Evolutionary conservation across 1,139 yeast genomes (phyloP).

Genomic region (Yamadazyma triangularis): DNA sequence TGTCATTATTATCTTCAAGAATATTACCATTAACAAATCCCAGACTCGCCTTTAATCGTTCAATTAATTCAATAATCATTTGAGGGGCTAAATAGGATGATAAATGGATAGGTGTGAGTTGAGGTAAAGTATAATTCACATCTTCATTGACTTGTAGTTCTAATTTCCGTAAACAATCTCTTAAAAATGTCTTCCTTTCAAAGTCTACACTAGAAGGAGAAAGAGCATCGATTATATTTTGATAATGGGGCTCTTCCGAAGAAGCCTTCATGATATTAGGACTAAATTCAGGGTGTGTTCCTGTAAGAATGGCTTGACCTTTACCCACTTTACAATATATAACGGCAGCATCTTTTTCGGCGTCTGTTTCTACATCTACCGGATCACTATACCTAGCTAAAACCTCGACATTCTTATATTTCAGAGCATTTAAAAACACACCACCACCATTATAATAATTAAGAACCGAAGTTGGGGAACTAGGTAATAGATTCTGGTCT

Average conservation of each 20-base stretch:
- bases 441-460: slow-evolving; percentile 87
- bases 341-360: slow-evolving; percentile 64
- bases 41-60: slow-evolving; percentile 28
- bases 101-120: slow-evolving; percentile 59
- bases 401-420: slow-evolving; percentile 56
- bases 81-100: slow-evolving; percentile 26
- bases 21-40: slow-evolving; percentile 38
- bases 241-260: slow-evolving; percentile 5
- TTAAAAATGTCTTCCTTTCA: slow-evolving; percentile 57
- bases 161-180: slow-evolving; percentile 49
- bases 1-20: slow-evolving; percentile 50
- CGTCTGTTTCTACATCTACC: slow-evolving; percentile 31
- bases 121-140: slow-evolving; percentile 49
- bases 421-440: slow-evolving; percentile 70
- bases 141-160: slow-evolving; percentile 64
- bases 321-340: slow-evolving; percentile 64
- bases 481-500: slow-evolving; percentile 18
- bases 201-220: slow-evolving; percentile 17
- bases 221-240: slow-evolving; percentile 11
- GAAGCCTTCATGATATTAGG: slow-evolving; percentile 31
- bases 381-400: slow-evolving; percentile 58
- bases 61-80: slow-evolving; percentile 21
- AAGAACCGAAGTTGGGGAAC: slow-evolving; percentile 19
- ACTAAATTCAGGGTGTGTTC: slow-evolving; percentile 87
- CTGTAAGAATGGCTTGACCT: slow-evolving; percentile 76